Evolutionary conservation across 495 filamentous ascomycete species (phyloP).

Genomic region (Diplogelasinospora grovesii): DNA sequence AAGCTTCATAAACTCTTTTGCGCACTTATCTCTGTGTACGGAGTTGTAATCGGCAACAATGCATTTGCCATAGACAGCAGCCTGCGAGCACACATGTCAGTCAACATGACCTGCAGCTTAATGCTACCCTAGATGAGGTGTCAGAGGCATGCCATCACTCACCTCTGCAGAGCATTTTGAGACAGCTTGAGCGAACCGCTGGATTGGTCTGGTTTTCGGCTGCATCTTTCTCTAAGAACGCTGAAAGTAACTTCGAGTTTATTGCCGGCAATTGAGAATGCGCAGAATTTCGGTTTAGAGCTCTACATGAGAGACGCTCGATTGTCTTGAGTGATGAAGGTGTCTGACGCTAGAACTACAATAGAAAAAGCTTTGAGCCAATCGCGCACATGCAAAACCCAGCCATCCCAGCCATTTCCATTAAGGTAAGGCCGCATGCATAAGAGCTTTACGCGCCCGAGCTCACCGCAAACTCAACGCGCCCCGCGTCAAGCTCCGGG

Average conservation of each 20-base stretch:
- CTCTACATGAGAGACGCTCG: no score
- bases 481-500: slow-evolving; percentile 7
- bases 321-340: no score
- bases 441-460: neutral
- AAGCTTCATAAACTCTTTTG: slow-evolving; percentile 73
- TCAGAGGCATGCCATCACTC: slow-evolving; percentile 11
- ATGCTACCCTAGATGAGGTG: neutral
- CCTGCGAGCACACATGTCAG: slow-evolving; percentile 41
- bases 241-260: no score
- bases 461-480: slow-evolving; percentile 8
- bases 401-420: slow-evolving; percentile 1
- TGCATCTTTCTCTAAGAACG: slow-evolving; percentile 22
- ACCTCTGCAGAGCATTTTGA: slow-evolving; percentile 83
- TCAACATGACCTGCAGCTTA: neutral
- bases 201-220: slow-evolving; percentile 60
- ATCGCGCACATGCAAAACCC: neutral
- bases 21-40: slow-evolving; percentile 86
- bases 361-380: no score
- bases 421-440: slow-evolving; percentile 1
- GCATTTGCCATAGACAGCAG: slow-evolving; percentile 84
- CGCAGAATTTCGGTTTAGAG: no score
- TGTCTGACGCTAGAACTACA: no score
- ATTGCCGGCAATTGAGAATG: no score
- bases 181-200: slow-evolving; percentile 77
- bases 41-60: slow-evolving; percentile 85